Percentiles rank a stretch among this genome's conserved stretches.
Conservation (phyloP, 1,139 yeast species). For the Nadsonia starkeyi-henricii region DNA sequence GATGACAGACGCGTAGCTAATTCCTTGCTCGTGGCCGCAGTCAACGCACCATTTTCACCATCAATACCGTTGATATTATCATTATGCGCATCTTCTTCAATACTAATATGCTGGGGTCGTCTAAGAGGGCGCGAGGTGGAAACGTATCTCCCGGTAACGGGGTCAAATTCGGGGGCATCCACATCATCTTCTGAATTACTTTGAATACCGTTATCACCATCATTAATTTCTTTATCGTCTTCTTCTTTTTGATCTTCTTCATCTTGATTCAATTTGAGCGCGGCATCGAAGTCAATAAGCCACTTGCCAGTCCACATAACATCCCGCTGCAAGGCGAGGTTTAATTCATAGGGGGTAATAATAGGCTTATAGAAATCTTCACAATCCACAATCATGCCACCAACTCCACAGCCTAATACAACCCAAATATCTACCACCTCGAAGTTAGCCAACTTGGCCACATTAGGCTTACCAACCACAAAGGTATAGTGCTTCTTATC, state of each 20-base stretch:
- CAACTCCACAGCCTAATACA: slow-evolving; percentile 84
- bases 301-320: slow-evolving; percentile 86
- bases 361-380: slow-evolving; percentile 79
- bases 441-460: slow-evolving; percentile 89
- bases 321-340: slow-evolving; percentile 62
- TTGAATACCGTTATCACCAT: slow-evolving; percentile 9
- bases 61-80: slow-evolving; percentile 8
- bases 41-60: too few species aligned
- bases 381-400: slow-evolving; percentile 76
- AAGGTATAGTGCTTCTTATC: slow-evolving; percentile 87
- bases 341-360: slow-evolving; percentile 83
- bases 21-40: slow-evolving; percentile 16
- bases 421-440: slow-evolving; percentile 91
- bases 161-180: slow-evolving; percentile 73
- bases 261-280: slow-evolving; percentile 28
- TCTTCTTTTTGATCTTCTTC: slow-evolving; percentile 15
- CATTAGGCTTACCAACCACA: slow-evolving; percentile 98
- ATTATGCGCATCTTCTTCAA: slow-evolving; percentile 13
- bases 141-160: slow-evolving; percentile 69
- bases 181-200: slow-evolving; percentile 25
- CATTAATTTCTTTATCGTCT: slow-evolving; percentile 12
- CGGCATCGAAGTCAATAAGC: slow-evolving; percentile 62
- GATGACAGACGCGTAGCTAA: slow-evolving; percentile 47
- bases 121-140: slow-evolving; percentile 64
- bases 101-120: slow-evolving; percentile 39